These are phyloP conservation scores for Calvatia gigantea DNA, from an alignment of 768 basidiomycete species.

Conservation along the genomic window DNA sequence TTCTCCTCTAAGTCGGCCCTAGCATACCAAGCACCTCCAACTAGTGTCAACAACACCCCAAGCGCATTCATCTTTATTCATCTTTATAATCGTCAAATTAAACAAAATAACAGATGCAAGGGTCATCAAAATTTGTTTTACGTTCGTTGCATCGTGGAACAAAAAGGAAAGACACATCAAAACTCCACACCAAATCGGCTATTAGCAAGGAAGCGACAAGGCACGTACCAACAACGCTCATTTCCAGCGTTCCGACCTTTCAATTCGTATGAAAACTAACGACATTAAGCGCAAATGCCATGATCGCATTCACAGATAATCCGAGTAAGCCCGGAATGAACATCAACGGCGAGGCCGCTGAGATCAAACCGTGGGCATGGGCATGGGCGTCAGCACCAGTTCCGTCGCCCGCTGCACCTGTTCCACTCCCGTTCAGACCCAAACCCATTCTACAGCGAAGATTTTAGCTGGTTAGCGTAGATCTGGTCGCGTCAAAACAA, in stretches of 20 bases:
- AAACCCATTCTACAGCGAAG: no score
- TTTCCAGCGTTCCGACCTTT: conserved; percentile 82
- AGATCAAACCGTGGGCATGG: conserved; percentile 5
- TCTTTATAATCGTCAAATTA: conserved; percentile 71
- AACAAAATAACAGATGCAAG: conserved; percentile 83
- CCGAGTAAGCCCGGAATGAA: conserved; percentile 19
- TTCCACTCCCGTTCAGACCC: conserved; percentile 23
- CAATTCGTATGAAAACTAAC: conserved; percentile 96
- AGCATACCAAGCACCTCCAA: conserved; percentile 84
- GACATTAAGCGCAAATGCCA: conserved; percentile 92
- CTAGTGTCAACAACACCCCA: conserved; percentile 81
- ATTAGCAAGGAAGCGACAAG: not conserved
- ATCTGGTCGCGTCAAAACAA: no score
- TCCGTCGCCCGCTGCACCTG: conserved; percentile 20
- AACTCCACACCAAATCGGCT: no score
- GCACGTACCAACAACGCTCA: conserved; percentile 81
- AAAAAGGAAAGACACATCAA: not conserved
- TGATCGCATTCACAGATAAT: conserved; percentile 71
- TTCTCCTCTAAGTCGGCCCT: conserved; percentile 58
- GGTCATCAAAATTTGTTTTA: conserved; percentile 92
- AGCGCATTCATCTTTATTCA: conserved; percentile 78
- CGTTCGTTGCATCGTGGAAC: conserved; percentile 54
- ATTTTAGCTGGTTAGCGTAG: no score
- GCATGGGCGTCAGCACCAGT: conserved; percentile 20
- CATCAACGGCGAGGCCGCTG: no score